phyloP scores from a whole-genome alignment of 1,284 basidiomycete species.

The Wallemia ichthyophaga region DNA sequence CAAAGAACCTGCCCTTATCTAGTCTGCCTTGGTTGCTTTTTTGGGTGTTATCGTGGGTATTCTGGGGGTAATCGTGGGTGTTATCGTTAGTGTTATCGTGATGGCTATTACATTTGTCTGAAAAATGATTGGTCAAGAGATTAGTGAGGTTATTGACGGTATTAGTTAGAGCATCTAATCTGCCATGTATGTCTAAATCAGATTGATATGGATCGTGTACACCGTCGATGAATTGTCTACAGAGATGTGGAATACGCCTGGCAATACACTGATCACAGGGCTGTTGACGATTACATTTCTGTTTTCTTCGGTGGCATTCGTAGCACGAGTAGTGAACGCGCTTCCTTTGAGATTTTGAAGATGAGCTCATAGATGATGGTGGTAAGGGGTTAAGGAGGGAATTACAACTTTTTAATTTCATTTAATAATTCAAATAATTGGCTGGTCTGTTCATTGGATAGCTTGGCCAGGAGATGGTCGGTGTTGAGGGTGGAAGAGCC shows the following conservation, averaged over 20 bases:
- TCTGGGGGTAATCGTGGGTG: constrained; percentile 9
- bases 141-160: constrained; percentile 13
- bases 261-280: constrained; percentile 19
- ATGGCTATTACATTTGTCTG: too few relatives aligned
- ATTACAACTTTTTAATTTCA: neutral
- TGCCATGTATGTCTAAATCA: constrained; percentile 14
- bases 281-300: constrained; percentile 8
- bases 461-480: neutral
- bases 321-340: constrained; percentile 6
- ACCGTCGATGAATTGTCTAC: constrained; percentile 19
- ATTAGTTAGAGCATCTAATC: constrained; percentile 8
- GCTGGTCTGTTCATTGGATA: neutral
- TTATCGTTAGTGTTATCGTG: too few relatives aligned
- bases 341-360: constrained; percentile 11
- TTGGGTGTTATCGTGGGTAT: constrained; percentile 12
- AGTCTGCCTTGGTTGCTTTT: constrained; percentile 11
- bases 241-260: constrained; percentile 17
- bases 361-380: neutral
- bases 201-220: constrained; percentile 16
- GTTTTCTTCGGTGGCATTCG: constrained; percentile 16
- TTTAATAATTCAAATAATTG: neutral
- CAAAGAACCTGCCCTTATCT: neutral
- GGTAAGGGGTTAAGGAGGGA: neutral
- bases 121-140: constrained; percentile 14
- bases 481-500: neutral